Evolutionary conservation across 257 asterid species (phyloP), one percentile per base, ranked within the genome.

Genomic region (Salvia hispanica): DNA sequence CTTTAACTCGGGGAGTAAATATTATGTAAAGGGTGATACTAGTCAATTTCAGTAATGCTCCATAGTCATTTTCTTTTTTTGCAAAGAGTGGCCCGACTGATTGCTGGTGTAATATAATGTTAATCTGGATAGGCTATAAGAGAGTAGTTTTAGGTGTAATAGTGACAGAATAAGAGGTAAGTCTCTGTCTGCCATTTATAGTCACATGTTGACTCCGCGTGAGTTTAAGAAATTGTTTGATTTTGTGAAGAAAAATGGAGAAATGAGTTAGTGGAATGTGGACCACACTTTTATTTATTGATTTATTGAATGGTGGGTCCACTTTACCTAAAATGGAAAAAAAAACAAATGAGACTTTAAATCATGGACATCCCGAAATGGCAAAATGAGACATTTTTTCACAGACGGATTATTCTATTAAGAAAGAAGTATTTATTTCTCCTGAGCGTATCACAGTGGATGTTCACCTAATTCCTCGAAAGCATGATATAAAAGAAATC

Each of bases 11-110:
- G 65, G 50, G 58, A 72, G 57, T 31, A 15, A 18, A 63, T 47
- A 63, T 62, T 47, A 28, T 61, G 56, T 66, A 59, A 28, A 2
- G 58, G n/a, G 56, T 48, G 16, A 43, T 34, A 46, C n/a, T 10
- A 70, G 56, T 53, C 56, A 51, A 56, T 40, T 58, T 37, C 36
- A n/a, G 43, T 54, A 60, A 67, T 50, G 42, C 43, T 78, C 51
- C 52, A 43, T 33, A 18, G 16, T 18, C 21, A 1, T 1, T 33
- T 16, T 34, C 9, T 65, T 74, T 37, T 71, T 21, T 47, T 59
- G n/a, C 66, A 31, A 43, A 21, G 43, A 43, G 55, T 13, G 14
- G 66, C 14, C 55, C 47, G 15, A 57, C 62, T 69, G 69, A 62
- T 46, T 34, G 55, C 48, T 65, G 9, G 36, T 44, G 66, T 48